Base-by-base conservation (phyloP, 2,329 filamentous ascomycete species). In the Trichoderma arundinaceum region DNA sequence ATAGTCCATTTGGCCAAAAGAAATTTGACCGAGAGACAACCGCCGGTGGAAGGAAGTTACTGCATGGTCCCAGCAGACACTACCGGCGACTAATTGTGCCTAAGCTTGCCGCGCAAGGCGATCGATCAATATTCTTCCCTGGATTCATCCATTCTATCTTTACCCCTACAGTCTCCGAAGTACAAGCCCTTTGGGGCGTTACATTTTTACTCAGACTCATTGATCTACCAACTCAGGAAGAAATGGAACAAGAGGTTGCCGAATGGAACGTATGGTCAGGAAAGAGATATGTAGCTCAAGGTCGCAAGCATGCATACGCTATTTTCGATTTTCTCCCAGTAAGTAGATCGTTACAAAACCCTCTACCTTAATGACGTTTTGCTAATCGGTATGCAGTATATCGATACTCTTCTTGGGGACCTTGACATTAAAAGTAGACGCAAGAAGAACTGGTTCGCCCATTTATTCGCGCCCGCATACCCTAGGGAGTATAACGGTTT, bases 291-390 rank as follows among this genome's bases (percentile, higher is more conserved):
- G 51, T 73, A 1, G 64, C 64, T 10, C 69, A 74, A 22, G 77
- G 77, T 17, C 54, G 63, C 35, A 76, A 74, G 56, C 68, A 73
- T 58, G 52, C 75, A 3, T 77, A 76, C 56, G 65, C 70, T 9
- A 70, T 77, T 12, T 77, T 70, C 62, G 75, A 77, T 62, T 77
- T 73, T 54, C 41, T 76, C 5, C 60, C 74, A 2, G 74, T 75
- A 68, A 69, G 72, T 72, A 51, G 38, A 43, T 39, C 3, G 12
- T 15, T 19, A 5, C 6, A 46, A 15, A 33, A 28, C 22, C 9
- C 9, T 4, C 19, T 35, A 32, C 19, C 13, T 32, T 52, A 10
- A 2, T 9, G 15, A n/a, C 17, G 13, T 15, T 22, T 28, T 33
- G 49, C 19, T 56, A 15, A 57, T 22, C n/a, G n/a, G n/a, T 6